Base-by-base conservation (phyloP, 148 eudicot genomes). In the Nepenthes gracilis region DNA sequence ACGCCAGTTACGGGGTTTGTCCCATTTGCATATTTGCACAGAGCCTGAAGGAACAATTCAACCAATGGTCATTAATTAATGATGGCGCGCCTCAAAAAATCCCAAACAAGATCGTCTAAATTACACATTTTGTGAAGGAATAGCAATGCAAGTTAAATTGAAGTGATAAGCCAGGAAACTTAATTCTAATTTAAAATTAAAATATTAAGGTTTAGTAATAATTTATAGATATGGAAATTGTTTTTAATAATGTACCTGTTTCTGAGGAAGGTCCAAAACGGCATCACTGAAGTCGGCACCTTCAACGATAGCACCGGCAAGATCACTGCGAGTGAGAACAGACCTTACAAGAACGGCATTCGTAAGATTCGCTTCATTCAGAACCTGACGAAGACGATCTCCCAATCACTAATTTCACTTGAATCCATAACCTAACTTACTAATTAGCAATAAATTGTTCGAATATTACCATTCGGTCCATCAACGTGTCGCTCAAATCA, bases 201-300 rank as follows among this genome's bases (percentile, higher is more conserved):
- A 23, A 23, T 23, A 23, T 23, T 23, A 23, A 23, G 23, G 12
- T 55, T 15, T 32, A 23, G 33, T 12, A n/a, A 51, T 51, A n/a
- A 6, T 36, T 12, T 3, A 58, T 6, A 58, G 2, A 37, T 6
- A 58, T 43, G 9, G 37, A 33, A 2, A 2, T 2, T 33, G 4
- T 55, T 5, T 33, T 32, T 14, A 43, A 5, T 5, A 36, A 9
- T 2, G 5, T 60, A 93, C 98, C 98, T 78, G 99, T 75, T 89
- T 93, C 54, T 88, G 96, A 35, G 72, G 35, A 38, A 88, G 91
- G 72, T 93, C 99, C 32, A 93, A 6, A 47, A 93, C 99, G 32
- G 99, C 99, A 76, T 93, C 99, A 64, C 99, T 93, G 51, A 93
- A 93, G 60, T 93, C 99, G 55, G 95, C 96, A 53, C 99, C 99